Percentiles rank a stretch among this genome's conserved stretches.
These are phyloP conservation scores for Globisporangium alternatum DNA, from an alignment of 352 stramenopile genomes.

Conservation along the genomic window DNA sequence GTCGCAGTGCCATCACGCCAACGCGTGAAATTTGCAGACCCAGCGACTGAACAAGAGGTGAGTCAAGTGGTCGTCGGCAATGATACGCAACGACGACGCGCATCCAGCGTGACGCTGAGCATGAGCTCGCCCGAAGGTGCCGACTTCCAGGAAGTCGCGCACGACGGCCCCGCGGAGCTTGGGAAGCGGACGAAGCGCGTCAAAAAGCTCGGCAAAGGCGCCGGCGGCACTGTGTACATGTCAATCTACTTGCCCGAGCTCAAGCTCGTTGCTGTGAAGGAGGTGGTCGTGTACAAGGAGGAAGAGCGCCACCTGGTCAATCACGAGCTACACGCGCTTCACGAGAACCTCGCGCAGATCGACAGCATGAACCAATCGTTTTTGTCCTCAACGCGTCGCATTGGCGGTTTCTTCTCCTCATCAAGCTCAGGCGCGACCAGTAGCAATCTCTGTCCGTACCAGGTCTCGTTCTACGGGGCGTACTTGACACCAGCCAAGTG, in stretches of 20 bases:
- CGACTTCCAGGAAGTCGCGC: slow-evolving; percentile 70
- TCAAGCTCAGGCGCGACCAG: not conserved
- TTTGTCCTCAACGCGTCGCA: not conserved
- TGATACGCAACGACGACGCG: slow-evolving; percentile 24
- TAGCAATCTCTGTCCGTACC: slow-evolving; percentile 52
- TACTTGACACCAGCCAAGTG: slow-evolving; percentile 75
- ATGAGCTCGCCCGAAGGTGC: slow-evolving; percentile 63
- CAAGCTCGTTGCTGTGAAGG: slow-evolving; percentile 86
- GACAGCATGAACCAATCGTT: slow-evolving; percentile 11
- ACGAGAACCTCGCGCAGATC: slow-evolving; percentile 78
- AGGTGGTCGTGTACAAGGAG: slow-evolving; percentile 78
- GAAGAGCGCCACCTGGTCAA: slow-evolving; percentile 83
- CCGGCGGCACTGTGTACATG: slow-evolving; percentile 80
- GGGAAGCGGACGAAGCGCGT: slow-evolving; percentile 61
- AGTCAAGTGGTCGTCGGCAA: not conserved
- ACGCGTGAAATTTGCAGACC: slow-evolving; percentile 11
- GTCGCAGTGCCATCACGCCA: not conserved
- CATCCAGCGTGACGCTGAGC: slow-evolving; percentile 55
- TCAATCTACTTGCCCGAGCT: slow-evolving; percentile 80
- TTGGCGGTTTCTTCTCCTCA: slow-evolving; percentile 9
- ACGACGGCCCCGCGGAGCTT: slow-evolving; percentile 65
- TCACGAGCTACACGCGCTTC: slow-evolving; percentile 83
- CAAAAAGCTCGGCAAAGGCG: slow-evolving; percentile 77
- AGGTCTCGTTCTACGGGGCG: slow-evolving; percentile 89
- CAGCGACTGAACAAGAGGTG: not conserved